phyloP scores from a whole-genome alignment of 306 rosid genomes.

The Ziziphus jujuba region DNA sequence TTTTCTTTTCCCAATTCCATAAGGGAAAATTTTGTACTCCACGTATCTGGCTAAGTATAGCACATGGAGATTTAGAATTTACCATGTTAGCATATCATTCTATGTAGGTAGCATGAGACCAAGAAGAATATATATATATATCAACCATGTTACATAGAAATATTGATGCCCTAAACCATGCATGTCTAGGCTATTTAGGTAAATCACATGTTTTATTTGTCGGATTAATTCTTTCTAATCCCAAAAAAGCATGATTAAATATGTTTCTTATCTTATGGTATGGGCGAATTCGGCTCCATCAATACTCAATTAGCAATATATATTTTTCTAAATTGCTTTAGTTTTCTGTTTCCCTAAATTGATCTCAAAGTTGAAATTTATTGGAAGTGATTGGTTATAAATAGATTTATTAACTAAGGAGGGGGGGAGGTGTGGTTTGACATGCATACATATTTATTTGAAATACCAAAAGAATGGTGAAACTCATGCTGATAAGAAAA shows the following conservation, averaged over 20 bases:
- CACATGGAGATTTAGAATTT: too few relatives aligned
- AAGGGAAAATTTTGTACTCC: too few relatives aligned
- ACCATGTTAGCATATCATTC: background rate
- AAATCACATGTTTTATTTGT: background rate
- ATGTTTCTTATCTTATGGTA: background rate
- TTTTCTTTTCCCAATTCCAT: too few relatives aligned
- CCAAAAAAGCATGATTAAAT: background rate
- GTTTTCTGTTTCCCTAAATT: too few relatives aligned
- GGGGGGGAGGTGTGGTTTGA: too few relatives aligned
- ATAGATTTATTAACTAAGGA: background rate
- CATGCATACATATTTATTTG: too few relatives aligned
- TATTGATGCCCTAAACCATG: background rate
- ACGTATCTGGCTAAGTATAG: background rate
- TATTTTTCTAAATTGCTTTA: too few relatives aligned
- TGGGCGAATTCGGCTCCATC: slow-evolving; percentile 4
- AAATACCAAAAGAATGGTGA: too few relatives aligned
- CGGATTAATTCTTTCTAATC: background rate
- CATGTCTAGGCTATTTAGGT: slow-evolving; percentile 29
- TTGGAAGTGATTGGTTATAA: background rate
- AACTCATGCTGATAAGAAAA: too few relatives aligned
- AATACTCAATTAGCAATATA: too few relatives aligned
- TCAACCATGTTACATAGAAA: slow-evolving; percentile 4
- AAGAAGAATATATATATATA: background rate
- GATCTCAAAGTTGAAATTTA: too few relatives aligned
- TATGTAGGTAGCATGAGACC: background rate